phyloP scores from a whole-genome alignment of 169 alveolate species.

The Gregarina niphandrodes region DNA sequence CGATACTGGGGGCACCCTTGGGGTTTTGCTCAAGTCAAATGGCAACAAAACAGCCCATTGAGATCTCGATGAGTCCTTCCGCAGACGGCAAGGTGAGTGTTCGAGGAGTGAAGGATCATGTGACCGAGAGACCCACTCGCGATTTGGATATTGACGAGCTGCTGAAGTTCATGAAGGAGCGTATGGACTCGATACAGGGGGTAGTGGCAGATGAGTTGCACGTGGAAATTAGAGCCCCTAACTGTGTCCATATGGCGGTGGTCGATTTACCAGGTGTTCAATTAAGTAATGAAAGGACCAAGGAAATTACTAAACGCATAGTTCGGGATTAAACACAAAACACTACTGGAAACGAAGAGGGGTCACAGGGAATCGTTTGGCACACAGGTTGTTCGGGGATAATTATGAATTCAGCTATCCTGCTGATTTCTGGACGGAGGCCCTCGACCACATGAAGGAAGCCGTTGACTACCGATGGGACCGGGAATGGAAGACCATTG shows the following conservation, averaged over 20 bases:
- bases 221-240: constrained; percentile 49
- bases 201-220: constrained; percentile 42
- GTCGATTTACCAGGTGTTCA: constrained; percentile 65
- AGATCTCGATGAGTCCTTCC: constrained; percentile 47
- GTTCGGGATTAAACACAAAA: constrained; percentile 49
- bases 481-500: no score
- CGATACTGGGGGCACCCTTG: constrained; percentile 65
- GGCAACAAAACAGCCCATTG: constrained; percentile 64
- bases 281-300: background rate
- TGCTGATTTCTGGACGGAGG: no score
- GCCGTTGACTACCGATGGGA: no score
- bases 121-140: no score
- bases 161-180: constrained; percentile 44
- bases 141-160: constrained; percentile 36
- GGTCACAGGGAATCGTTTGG: no score
- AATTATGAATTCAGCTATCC: no score
- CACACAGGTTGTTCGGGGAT: no score
- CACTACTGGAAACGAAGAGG: no score
- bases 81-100: no score
- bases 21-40: constrained; percentile 57
- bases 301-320: constrained; percentile 43
- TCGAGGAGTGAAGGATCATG: no score
- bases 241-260: constrained; percentile 53
- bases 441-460: no score
- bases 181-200: constrained; percentile 32